Conservation (phyloP, 257 asterid genomes). For the Fraxinus americana region DNA sequence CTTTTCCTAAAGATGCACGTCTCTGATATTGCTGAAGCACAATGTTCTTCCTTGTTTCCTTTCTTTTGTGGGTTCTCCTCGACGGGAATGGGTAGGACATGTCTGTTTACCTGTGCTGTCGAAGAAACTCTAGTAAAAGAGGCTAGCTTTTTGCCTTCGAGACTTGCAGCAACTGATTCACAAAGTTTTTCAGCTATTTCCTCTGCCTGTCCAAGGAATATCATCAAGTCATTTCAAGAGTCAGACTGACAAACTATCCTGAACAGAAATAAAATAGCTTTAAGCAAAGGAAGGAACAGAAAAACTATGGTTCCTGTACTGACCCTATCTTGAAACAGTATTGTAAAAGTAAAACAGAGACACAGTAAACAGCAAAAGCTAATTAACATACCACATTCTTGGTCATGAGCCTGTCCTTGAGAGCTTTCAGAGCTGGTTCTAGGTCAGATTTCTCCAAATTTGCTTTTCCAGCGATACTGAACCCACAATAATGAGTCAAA, state of each 20-base stretch:
- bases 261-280: background rate
- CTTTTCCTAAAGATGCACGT: background rate
- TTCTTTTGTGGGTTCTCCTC: background rate
- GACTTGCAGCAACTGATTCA: conserved; percentile 95
- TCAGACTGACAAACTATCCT: background rate
- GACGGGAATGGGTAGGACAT: background rate
- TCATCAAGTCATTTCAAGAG: background rate
- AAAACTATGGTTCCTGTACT: background rate
- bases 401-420: conserved; percentile 97
- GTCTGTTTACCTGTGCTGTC: conserved; percentile 71
- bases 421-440: conserved; percentile 94
- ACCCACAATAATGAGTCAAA: conserved; percentile 16
- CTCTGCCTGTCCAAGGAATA: conserved; percentile 68
- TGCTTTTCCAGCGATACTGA: conserved; percentile 90
- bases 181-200: conserved; percentile 98
- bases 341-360: background rate
- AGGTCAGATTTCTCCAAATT: conserved; percentile 87
- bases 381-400: conserved; percentile 89
- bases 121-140: conserved; percentile 94
- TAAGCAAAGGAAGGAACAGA: background rate
- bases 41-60: background rate
- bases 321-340: background rate
- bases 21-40: no score
- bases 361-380: background rate
- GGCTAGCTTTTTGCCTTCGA: conserved; percentile 87